Evolutionary conservation across 345 rosid genomes (phyloP), one percentile per base, ranked within the genome.

Genomic region (Aquilaria malaccensis): DNA sequence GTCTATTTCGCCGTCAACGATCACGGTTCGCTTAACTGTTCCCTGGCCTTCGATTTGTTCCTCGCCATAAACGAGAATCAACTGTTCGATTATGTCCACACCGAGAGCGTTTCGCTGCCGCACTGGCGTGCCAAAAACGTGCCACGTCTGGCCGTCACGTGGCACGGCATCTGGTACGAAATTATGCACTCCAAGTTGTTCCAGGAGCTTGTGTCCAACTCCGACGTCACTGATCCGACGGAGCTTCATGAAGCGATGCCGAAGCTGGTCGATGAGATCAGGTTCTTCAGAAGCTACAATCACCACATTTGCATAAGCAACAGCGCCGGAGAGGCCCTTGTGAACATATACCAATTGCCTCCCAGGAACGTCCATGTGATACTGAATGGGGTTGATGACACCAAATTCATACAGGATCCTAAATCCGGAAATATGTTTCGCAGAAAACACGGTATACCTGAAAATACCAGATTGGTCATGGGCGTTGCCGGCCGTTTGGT

Each of bases 81-180:
- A 3, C 60, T 68, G 0, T 87, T 91, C 14, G 89, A 91, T 59
- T 80, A 72, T 33, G 85, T 91, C 30, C 96, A 91, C 58, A 77
- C 85, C 0, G 96, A 85, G 81, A 82, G 97, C 61, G 93, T 84
- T 62, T 72, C 87, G 0, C 63, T 87, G 62, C 85, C 91, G 6
- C 89, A 84, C 56, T 82, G 85, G 86, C 79, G 86, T 3, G 76
- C 80, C 0, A 82, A 85, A 60, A 53, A 13, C 73, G 73, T 82
- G 15, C 70, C 79, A 22, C 74, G 70, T 57, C 70, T 85, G 13
- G 93, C 85, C 5, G 93, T 81, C 58, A 91, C 89, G 1, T 85
- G 97, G 93, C 94, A 84, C 33, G 94, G 89, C 9, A 84, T 84
- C 30, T 78, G 86, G 91, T 81, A 78, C 45, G 97, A 88, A 76